phyloP scores from a whole-genome alignment of 148 eudicot genomes.

The Beta vulgaris region DNA sequence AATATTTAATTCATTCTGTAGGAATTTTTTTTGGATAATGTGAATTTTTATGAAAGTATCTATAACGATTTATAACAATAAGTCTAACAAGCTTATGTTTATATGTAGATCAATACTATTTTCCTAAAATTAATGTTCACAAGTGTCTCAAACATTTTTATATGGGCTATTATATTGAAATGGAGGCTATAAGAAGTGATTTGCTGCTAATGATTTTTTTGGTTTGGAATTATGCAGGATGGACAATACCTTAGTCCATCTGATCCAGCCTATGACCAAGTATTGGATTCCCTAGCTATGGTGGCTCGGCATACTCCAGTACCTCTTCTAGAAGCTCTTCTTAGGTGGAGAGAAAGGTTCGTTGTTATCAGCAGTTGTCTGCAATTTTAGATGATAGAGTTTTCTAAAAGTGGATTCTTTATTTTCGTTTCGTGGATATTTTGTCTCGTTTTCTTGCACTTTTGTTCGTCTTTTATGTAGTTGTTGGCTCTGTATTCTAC shows the following conservation, averaged over 20 bases:
- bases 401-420: not conserved
- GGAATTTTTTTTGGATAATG: no score
- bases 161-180: not conserved
- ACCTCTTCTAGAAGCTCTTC: slow-evolving; percentile 95
- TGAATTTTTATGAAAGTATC: not conserved
- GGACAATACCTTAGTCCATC: slow-evolving; percentile 98
- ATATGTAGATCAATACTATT: not conserved
- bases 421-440: not conserved
- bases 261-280: slow-evolving; percentile 99
- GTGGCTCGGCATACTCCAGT: slow-evolving; percentile 98
- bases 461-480: not conserved
- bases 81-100: not conserved
- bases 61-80: no score
- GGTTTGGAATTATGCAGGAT: slow-evolving; percentile 53
- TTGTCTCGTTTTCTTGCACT: not conserved
- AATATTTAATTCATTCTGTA: no score
- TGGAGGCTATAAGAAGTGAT: not conserved
- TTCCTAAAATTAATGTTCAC: not conserved
- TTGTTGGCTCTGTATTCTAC: not conserved
- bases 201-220: slow-evolving; percentile 10
- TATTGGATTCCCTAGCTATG: slow-evolving; percentile 96
- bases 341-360: slow-evolving; percentile 94
- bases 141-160: not conserved
- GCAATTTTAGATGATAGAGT: not conserved
- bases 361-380: slow-evolving; percentile 1